Evolutionary conservation across 805 yeast genomes (phyloP).

Genomic region (Clavispora santaluciae): DNA sequence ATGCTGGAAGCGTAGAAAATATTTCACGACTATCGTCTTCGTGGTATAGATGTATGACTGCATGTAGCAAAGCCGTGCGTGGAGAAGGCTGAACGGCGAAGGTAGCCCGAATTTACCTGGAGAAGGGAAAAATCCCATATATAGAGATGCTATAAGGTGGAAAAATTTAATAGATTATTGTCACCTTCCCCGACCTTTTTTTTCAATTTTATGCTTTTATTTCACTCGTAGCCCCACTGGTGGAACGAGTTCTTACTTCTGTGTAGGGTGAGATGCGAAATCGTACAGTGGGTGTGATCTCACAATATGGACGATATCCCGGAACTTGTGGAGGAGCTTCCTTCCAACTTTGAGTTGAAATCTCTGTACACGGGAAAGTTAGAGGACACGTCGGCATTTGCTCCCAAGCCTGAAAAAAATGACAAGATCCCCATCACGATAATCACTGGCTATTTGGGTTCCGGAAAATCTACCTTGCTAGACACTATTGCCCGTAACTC

Average conservation of each 20-base stretch:
- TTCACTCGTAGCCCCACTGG: too few species aligned
- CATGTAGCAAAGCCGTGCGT: background rate
- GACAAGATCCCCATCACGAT: constrained; percentile 82
- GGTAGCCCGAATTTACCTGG: too few species aligned
- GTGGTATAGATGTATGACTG: background rate
- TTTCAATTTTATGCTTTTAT: too few species aligned
- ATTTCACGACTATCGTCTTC: background rate
- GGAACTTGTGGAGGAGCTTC: constrained; percentile 28
- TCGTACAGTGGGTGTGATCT: background rate
- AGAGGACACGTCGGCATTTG: constrained; percentile 4
- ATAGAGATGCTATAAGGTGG: too few species aligned
- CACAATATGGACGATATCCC: constrained; percentile 26
- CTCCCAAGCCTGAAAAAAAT: constrained; percentile 2
- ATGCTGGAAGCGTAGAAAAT: background rate
- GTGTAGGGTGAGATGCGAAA: background rate
- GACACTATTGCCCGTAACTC: constrained; percentile 67
- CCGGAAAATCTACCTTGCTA: constrained; percentile 87
- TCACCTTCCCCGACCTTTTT: too few species aligned
- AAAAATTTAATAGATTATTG: too few species aligned
- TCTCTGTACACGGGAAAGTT: constrained; percentile 13
- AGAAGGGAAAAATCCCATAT: too few species aligned
- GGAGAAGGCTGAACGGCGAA: background rate
- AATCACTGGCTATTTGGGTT: constrained; percentile 90
- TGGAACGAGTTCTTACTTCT: too few species aligned
- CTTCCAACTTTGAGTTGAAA: constrained; percentile 13